These are phyloP conservation scores for Silene noctiflora DNA, from an alignment of 179 eudicot genomes.

Conservation along the genomic window DNA sequence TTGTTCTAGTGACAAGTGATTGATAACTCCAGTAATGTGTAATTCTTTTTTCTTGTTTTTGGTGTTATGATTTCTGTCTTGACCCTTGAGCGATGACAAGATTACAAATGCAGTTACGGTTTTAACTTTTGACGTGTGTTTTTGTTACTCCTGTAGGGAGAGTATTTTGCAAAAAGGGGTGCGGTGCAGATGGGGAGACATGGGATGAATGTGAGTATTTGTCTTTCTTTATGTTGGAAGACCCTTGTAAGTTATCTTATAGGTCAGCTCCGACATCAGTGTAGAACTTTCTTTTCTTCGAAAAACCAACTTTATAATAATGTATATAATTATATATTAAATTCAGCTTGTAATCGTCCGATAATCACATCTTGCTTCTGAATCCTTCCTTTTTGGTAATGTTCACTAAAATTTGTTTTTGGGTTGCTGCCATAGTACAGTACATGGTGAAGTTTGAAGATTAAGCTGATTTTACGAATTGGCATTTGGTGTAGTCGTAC, in stretches of 20 bases:
- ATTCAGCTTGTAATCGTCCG: background rate
- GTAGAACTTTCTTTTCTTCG: background rate
- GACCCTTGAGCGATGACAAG: background rate
- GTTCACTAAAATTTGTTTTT: background rate
- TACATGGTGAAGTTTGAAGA: background rate
- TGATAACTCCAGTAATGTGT: background rate
- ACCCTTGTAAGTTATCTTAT: background rate
- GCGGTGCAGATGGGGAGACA: constrained; percentile 83
- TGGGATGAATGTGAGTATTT: constrained; percentile 92
- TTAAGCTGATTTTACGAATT: background rate
- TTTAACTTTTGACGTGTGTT: background rate
- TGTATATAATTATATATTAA: background rate
- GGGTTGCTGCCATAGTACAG: too few species aligned
- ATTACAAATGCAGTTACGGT: background rate
- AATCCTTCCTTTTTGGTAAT: background rate
- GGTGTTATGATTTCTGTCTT: background rate
- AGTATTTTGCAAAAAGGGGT: constrained; percentile 97
- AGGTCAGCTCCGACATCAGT: constrained; percentile 3
- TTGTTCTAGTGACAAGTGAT: background rate
- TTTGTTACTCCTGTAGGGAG: constrained; percentile 54
- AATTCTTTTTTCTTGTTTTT: background rate
- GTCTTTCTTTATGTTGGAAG: constrained; percentile 8
- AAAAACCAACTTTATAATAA: background rate
- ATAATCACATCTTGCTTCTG: background rate
- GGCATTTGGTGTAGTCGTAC: background rate